Evolutionary conservation across 148 eudicot genomes (phyloP).

Genomic region (Drosera capensis): DNA sequence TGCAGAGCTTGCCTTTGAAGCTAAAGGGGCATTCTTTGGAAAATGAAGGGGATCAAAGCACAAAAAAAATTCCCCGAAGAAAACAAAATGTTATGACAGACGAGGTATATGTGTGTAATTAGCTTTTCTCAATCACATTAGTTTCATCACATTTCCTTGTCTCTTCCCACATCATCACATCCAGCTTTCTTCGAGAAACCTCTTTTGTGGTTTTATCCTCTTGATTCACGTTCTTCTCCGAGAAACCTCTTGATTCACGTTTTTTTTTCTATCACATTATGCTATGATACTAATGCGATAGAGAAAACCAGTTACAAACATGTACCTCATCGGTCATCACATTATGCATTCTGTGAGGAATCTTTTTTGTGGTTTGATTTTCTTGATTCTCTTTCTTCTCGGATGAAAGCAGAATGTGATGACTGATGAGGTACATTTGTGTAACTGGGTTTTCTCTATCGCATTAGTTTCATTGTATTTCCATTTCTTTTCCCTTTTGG

Average conservation of each 20-base stretch:
- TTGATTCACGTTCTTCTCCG: no score
- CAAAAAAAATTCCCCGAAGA: slow-evolving; percentile 17
- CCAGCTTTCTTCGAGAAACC: no score
- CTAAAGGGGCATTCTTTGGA: slow-evolving; percentile 9
- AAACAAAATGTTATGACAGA: slow-evolving; percentile 25
- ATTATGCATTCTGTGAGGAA: no score
- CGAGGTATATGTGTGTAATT: slow-evolving; percentile 17
- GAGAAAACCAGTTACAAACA: no score
- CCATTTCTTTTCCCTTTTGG: neutral
- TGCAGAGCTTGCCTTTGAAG: slow-evolving; percentile 13
- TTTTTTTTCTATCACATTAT: no score
- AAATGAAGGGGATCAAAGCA: slow-evolving; percentile 14
- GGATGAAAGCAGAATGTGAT: slow-evolving; percentile 20
- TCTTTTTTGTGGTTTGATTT: no score
- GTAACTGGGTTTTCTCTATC: neutral
- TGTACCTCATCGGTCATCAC: no score
- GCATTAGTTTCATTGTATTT: neutral
- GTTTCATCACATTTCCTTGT: neutral
- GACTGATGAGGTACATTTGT: slow-evolving; percentile 23
- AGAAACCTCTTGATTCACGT: no score
- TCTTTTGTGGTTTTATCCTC: no score
- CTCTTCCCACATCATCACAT: no score
- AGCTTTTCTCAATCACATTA: neutral
- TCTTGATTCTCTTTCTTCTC: no score
- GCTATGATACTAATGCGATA: no score